A percentile compares a stretch with the other conserved stretches of the same genome.
Evolutionary conservation across 2,329 filamentous ascomycete genomes (phyloP).

Genomic region (Hansfordia pulvinata): DNA sequence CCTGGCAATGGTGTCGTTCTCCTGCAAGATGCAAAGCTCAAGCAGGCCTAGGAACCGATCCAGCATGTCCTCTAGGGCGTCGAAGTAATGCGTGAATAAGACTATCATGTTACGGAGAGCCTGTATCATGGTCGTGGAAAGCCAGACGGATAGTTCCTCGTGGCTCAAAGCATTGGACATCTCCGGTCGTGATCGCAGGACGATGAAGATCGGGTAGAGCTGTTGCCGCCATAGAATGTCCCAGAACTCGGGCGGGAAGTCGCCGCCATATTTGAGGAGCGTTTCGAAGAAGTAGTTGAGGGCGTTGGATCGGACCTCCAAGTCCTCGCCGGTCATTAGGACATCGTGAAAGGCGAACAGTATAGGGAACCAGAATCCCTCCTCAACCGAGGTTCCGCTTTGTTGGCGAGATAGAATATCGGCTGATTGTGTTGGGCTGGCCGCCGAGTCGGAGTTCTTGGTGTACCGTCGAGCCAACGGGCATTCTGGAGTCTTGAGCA

Average conservation of each 20-base stretch:
- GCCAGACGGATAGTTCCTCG: slow-evolving; percentile 94
- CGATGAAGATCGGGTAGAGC: slow-evolving; percentile 96
- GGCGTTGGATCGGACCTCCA: slow-evolving; percentile 84
- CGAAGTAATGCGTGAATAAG: slow-evolving; percentile 97
- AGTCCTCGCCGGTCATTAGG: slow-evolving; percentile 95
- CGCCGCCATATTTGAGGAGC: slow-evolving; percentile 75
- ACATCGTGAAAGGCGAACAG: slow-evolving; percentile 98
- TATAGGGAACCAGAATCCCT: slow-evolving; percentile 97
- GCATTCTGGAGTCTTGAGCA: slow-evolving; percentile 92
- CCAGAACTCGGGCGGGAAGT: slow-evolving; percentile 93
- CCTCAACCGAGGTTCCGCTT: slow-evolving; percentile 77
- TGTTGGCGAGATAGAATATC: slow-evolving; percentile 38
- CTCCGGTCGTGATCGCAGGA: slow-evolving; percentile 88
- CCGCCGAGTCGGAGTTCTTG: slow-evolving; percentile 18
- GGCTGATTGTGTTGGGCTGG: slow-evolving; percentile 23
- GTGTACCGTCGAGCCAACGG: slow-evolving; percentile 59
- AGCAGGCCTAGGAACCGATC: slow-evolving; percentile 92
- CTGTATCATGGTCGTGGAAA: slow-evolving; percentile 99
- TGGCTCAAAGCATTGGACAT: slow-evolving; percentile 93
- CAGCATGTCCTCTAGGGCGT: slow-evolving; percentile 92
- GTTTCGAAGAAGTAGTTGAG: slow-evolving; percentile 96
- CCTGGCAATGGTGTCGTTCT: slow-evolving; percentile 94
- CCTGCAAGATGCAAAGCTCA: slow-evolving; percentile 93
- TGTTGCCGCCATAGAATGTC: slow-evolving; percentile 96
- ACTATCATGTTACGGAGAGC: slow-evolving; percentile 97